phyloP scores from a whole-genome alignment of 192 early-diverging fungal genomes.

The Coemansia sp. region DNA sequence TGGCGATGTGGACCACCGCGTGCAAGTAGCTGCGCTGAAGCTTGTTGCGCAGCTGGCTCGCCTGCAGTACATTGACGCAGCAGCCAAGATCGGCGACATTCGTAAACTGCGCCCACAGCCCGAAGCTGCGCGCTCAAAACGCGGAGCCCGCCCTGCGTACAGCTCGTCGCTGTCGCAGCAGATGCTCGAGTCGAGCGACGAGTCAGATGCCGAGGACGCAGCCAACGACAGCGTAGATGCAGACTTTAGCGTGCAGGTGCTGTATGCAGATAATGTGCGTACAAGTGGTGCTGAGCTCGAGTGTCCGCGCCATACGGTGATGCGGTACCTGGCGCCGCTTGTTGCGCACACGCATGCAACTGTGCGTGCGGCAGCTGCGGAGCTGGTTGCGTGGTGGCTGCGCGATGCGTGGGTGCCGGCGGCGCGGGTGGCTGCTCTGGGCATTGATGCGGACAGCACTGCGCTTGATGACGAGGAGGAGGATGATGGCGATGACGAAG shows the following conservation, averaged over 20 bases:
- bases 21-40: conserved; percentile 46
- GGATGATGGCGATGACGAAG: conserved; percentile 9
- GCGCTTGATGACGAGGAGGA: conserved; percentile 7
- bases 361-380: conserved; percentile 64
- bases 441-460: conserved; percentile 12
- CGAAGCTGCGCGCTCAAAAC: neutral
- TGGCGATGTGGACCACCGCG: conserved; percentile 38
- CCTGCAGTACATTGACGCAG: conserved; percentile 32
- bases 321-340: conserved; percentile 60
- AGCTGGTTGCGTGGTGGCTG: conserved; percentile 58
- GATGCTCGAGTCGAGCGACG: conserved; percentile 43
- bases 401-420: conserved; percentile 46
- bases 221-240: neutral
- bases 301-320: conserved; percentile 54
- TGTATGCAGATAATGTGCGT: conserved; percentile 12
- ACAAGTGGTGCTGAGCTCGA: conserved; percentile 39
- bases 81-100: conserved; percentile 32
- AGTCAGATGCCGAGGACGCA: conserved; percentile 2
- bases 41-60: conserved; percentile 31
- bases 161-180: conserved; percentile 47
- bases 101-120: conserved; percentile 9
- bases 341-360: conserved; percentile 69
- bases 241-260: conserved; percentile 14
- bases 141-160: conserved; percentile 27
- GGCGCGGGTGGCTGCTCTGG: conserved; percentile 24